Base-by-base conservation (phyloP, 768 basidiomycete species). In the Cystofilobasidium capitatum region DNA sequence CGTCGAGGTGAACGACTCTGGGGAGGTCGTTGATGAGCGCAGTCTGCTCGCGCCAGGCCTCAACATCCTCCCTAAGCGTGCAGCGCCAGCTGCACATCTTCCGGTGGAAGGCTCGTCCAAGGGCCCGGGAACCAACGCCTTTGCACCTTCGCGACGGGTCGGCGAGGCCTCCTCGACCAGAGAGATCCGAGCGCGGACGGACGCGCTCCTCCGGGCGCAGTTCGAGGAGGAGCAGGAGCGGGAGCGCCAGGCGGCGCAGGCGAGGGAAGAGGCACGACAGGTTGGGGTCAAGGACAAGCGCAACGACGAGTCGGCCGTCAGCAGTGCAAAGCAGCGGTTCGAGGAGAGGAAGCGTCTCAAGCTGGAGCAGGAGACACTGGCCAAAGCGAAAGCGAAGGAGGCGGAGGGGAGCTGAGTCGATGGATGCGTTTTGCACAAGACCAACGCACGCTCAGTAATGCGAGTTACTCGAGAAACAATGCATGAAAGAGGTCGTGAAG, bases 1-100 rank as follows among this genome's bases (percentile, higher is more conserved):
- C 14, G 86, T 99, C 39, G 94, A 97, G 77, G 79, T 97, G 39
- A 98, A 98, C 76, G 94, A 98, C 76, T 93, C 97, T 72, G 93
- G 92, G 72, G 89, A 93, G 75, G 92, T 98, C 55, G 87, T 99
- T 58, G 96, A 99, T 79, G 92, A 93, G 74, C 86, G 93, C 65
- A 89, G 93, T 62, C 80, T 99, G 10, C 81, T 98, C 54, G 84
- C 87, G 26, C 93, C 94, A 6, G 96, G 96, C 2, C 79, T 99
- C 65, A 99, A 99, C 75, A 81, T 98, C 54, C 57, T 69, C 31
- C 85, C 89, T 39, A 76, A 75, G 64, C 78, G 78, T 83, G 88
- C 69, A 35, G 75, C 79, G 17, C 58, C 72, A 39, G 77, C 79
- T 0, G 75, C 83, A 86, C 54, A 36, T 29, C 55, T 4, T 59